These are phyloP conservation scores for Trametes sp. DNA, from an alignment of 1,284 basidiomycete species.

Conservation along the genomic window DNA sequence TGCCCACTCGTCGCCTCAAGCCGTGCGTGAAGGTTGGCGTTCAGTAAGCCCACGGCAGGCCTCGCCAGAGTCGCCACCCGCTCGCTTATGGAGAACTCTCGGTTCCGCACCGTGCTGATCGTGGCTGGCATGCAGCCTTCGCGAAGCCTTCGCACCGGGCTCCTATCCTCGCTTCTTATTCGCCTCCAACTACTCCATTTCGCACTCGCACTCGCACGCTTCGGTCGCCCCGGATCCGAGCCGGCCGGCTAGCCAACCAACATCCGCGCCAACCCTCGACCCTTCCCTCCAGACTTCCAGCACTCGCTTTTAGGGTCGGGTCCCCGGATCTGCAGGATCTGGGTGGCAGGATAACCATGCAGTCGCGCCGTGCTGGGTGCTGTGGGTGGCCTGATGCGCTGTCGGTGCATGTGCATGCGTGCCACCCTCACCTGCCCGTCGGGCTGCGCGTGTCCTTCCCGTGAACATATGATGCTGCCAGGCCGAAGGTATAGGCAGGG, in stretches of 20 bases:
- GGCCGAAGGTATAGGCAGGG: too few relatives aligned
- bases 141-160: neutral
- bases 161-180: constrained; percentile 4
- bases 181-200: neutral
- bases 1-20: too few relatives aligned
- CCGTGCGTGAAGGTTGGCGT: too few relatives aligned
- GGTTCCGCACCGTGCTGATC: constrained; percentile 8
- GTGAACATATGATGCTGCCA: constrained; percentile 6
- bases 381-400: neutral
- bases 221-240: constrained; percentile 2
- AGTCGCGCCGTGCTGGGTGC: neutral
- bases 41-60: too few relatives aligned
- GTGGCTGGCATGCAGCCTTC: neutral
- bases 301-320: neutral
- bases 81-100: neutral
- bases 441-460: neutral
- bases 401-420: neutral
- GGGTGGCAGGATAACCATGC: constrained; percentile 12
- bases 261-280: constrained; percentile 4
- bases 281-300: constrained; percentile 11
- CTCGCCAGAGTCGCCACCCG: too few relatives aligned
- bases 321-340: constrained; percentile 19
- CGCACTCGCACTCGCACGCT: neutral
- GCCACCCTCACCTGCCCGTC: neutral
- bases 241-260: neutral